Evolutionary conservation across 768 basidiomycete species (phyloP).

Genomic region (Strobilomyces confusus): DNA sequence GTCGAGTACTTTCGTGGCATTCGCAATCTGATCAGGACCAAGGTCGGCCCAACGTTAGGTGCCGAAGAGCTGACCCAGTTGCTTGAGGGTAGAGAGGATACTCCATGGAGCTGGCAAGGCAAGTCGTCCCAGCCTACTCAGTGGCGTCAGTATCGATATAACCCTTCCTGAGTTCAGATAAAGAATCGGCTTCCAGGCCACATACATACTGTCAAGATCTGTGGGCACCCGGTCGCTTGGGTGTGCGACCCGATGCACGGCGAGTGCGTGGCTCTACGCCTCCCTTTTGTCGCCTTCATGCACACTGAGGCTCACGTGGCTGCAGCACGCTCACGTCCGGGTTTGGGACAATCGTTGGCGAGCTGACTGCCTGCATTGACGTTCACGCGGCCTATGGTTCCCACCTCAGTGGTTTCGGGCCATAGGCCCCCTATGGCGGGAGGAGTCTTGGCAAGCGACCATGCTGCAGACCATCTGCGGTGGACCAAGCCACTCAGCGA

Average conservation of each 20-base stretch:
- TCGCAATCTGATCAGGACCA: conserved; percentile 91
- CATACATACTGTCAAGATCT: conserved; percentile 73
- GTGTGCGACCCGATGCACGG: conserved; percentile 99
- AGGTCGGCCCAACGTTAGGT: conserved; percentile 88
- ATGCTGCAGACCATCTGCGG: too few species aligned
- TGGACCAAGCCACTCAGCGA: conserved; percentile 34
- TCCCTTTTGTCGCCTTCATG: too few species aligned
- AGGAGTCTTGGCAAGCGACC: too few species aligned
- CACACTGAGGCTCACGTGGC: not conserved
- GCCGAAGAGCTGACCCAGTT: conserved; percentile 71
- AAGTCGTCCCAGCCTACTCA: too few species aligned
- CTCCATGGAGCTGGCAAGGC: too few species aligned
- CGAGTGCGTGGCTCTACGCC: conserved; percentile 56
- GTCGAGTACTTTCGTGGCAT: conserved; percentile 94
- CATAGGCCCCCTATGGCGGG: too few species aligned
- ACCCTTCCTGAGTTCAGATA: conserved; percentile 47
- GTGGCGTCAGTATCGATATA: not conserved
- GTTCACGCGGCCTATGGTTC: conserved; percentile 75
- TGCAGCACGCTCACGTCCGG: conserved; percentile 77
- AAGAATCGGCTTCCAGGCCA: conserved; percentile 71
- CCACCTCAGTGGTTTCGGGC: conserved; percentile 77
- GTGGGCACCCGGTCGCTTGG: conserved; percentile 88
- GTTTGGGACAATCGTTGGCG: conserved; percentile 83
- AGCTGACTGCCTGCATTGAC: conserved; percentile 75
- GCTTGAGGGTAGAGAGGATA: conserved; percentile 59